Conservation (phyloP, 768 basidiomycete species). For the Amanita inopinata region DNA sequence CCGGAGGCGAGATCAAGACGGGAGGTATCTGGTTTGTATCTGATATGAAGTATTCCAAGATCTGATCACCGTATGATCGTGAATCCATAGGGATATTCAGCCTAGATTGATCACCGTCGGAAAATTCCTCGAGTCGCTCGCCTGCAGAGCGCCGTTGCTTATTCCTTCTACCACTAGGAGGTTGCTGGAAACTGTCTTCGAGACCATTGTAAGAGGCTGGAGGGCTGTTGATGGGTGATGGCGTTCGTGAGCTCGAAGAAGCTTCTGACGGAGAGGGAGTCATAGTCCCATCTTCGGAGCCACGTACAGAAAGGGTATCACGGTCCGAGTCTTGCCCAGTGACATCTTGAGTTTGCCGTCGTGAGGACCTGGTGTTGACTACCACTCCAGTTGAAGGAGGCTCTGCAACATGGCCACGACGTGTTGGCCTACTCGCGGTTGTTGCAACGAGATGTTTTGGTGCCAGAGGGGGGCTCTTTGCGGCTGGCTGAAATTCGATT, state of each 20-base stretch:
- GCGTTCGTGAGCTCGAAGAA: constrained; percentile 85
- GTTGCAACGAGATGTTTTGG: constrained; percentile 90
- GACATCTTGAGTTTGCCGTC: constrained; percentile 37
- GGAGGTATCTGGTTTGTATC: constrained; percentile 88
- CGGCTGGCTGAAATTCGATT: constrained; percentile 85
- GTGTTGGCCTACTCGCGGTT: constrained; percentile 40
- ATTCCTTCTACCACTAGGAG: constrained; percentile 29
- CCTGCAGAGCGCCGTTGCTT: constrained; percentile 37
- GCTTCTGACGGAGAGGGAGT: constrained; percentile 82
- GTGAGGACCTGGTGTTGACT: constrained; percentile 52
- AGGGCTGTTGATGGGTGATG: constrained; percentile 72
- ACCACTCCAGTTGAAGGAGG: constrained; percentile 22
- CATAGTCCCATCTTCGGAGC: constrained; percentile 83
- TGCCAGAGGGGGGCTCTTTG: constrained; percentile 87
- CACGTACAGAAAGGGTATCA: constrained; percentile 56
- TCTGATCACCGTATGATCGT: constrained; percentile 85
- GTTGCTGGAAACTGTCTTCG: constrained; percentile 28
- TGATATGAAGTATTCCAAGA: constrained; percentile 97
- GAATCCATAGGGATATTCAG: constrained; percentile 42
- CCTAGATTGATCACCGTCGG: constrained; percentile 32
- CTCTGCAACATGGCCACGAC: constrained; percentile 33
- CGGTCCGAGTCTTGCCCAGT: constrained; percentile 51
- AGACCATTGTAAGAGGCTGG: constrained; percentile 35
- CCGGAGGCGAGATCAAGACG: constrained; percentile 77
- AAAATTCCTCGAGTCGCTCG: constrained; percentile 33